phyloP scores from a whole-genome alignment of 306 rosid species.

The Cyclanthera cordifolia region DNA sequence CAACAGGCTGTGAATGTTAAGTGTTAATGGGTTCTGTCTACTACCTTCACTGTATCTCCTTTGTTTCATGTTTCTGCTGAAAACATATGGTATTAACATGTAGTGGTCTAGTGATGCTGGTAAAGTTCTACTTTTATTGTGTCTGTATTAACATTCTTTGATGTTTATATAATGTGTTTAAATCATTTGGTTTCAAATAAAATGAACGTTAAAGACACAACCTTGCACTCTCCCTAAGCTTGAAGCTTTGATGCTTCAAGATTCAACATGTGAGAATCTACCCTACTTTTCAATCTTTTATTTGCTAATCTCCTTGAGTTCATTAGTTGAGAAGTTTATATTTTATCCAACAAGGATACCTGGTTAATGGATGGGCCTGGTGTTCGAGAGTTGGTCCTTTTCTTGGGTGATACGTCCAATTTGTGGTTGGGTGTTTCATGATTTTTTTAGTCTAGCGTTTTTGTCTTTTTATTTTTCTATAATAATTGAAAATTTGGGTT shows the following conservation, averaged over 20 bases:
- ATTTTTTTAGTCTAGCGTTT: neutral
- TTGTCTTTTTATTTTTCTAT: too few relatives aligned
- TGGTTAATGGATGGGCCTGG: neutral
- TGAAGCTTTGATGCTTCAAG: neutral
- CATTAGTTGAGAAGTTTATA: neutral
- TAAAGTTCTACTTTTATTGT: neutral
- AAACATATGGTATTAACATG: slow-evolving; percentile 8
- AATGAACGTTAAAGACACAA: too few relatives aligned
- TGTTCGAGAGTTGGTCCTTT: too few relatives aligned
- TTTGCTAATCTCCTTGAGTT: neutral
- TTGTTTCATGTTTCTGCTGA: neutral
- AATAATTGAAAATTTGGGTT: too few relatives aligned
- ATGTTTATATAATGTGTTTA: slow-evolving; percentile 7
- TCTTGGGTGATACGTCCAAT: too few relatives aligned
- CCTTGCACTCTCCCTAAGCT: neutral
- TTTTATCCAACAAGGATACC: neutral
- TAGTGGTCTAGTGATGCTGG: slow-evolving; percentile 19
- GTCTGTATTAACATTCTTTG: neutral
- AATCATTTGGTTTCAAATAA: neutral
- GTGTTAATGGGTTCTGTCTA: neutral
- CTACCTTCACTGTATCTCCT: neutral
- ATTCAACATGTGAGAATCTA: neutral
- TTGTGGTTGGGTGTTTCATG: neutral
- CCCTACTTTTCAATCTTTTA: neutral
- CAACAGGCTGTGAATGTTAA: slow-evolving; percentile 86